Evolutionary conservation across 176 grass and related monocot genomes (phyloP).

Genomic region (Coix lacrymajobi): DNA sequence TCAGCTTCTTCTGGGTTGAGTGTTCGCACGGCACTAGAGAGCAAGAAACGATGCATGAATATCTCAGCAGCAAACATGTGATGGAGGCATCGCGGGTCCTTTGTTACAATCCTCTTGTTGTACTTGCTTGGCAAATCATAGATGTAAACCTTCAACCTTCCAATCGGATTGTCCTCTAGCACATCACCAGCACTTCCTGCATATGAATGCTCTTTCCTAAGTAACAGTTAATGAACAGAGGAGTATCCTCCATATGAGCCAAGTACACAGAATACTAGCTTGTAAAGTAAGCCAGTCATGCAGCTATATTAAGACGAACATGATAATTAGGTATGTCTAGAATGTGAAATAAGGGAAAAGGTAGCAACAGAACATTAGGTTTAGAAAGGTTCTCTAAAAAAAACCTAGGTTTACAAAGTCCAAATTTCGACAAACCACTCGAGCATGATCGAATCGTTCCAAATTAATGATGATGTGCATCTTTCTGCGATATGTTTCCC

Average conservation of each 20-base stretch:
- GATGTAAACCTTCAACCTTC: slow-evolving; percentile 68
- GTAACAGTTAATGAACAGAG: neutral
- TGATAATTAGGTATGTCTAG: neutral
- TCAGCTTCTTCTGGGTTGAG: slow-evolving; percentile 76
- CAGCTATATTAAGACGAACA: neutral
- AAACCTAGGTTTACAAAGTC: neutral
- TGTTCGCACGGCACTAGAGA: slow-evolving; percentile 72
- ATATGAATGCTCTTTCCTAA: slow-evolving; percentile 17
- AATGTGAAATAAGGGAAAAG: neutral
- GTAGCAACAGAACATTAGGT: neutral
- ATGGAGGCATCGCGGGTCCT: slow-evolving; percentile 68
- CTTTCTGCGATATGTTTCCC: neutral
- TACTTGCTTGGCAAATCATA: slow-evolving; percentile 83
- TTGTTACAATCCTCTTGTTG: slow-evolving; percentile 68
- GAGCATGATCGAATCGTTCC: neutral
- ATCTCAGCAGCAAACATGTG: slow-evolving; percentile 93
- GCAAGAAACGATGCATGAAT: slow-evolving; percentile 77
- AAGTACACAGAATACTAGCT: neutral
- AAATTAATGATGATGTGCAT: neutral
- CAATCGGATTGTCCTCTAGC: slow-evolving; percentile 78
- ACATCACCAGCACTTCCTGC: slow-evolving; percentile 88
- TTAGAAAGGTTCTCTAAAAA: too few relatives aligned
- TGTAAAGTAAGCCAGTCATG: neutral
- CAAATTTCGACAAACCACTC: neutral
- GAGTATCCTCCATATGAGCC: neutral